phyloP scores from a whole-genome alignment of 371 early-diverging fungal species.

The Apophysomyces trapeziformis region DNA sequence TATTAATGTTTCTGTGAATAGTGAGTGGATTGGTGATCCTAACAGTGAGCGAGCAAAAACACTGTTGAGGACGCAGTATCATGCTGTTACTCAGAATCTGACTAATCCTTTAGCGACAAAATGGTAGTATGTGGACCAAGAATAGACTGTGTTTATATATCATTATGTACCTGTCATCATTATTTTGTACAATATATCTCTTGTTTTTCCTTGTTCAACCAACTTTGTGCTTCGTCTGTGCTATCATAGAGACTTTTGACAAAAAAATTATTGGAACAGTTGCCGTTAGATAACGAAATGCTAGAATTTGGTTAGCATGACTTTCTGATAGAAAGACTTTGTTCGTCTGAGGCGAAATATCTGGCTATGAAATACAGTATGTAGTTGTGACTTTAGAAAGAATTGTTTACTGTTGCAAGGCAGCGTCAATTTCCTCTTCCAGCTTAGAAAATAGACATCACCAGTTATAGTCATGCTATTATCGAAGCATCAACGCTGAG shows the following conservation, averaged over 20 bases:
- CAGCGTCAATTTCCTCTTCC: too few species aligned
- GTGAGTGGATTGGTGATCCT: constrained; percentile 54
- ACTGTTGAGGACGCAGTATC: constrained; percentile 78
- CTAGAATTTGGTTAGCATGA: background rate
- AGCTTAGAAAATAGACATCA: too few species aligned
- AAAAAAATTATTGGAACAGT: too few species aligned
- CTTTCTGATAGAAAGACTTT: background rate
- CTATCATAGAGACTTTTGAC: too few species aligned
- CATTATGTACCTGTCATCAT: background rate
- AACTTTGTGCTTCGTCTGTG: background rate
- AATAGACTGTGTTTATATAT: background rate
- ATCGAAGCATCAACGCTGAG: too few species aligned
- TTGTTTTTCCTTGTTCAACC: background rate
- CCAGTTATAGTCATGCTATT: too few species aligned
- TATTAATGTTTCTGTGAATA: constrained; percentile 14
- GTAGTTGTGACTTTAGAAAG: too few species aligned
- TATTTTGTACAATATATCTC: background rate
- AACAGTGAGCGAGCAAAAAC: constrained; percentile 48
- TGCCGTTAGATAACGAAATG: too few species aligned
- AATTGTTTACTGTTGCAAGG: too few species aligned
- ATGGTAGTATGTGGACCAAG: constrained; percentile 53
- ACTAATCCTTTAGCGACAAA: constrained; percentile 73
- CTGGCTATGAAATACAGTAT: too few species aligned
- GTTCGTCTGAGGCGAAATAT: too few species aligned
- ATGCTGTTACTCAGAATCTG: constrained; percentile 70